Percentiles rank a stretch among this genome's conserved stretches.
phyloP scores from a whole-genome alignment of 495 filamentous ascomycete genomes.

The Venustampulla echinocandica region DNA sequence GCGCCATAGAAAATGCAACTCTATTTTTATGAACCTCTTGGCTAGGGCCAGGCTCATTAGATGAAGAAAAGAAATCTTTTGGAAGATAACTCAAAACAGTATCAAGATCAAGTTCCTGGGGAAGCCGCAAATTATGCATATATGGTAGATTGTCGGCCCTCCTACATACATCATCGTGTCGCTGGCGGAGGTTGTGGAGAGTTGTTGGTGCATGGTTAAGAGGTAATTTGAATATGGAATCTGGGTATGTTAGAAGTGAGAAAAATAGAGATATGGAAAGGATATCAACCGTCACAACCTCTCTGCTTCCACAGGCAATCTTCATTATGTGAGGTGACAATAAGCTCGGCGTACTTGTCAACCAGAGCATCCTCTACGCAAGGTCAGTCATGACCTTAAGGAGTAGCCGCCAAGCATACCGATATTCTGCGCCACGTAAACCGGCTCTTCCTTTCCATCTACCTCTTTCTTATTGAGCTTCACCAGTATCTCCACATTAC shows the following conservation, averaged over 20 bases:
- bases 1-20: slow-evolving; percentile 62
- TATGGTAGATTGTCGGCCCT: slow-evolving; percentile 43
- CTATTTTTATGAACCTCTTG: slow-evolving; percentile 51
- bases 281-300: slow-evolving; percentile 67
- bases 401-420: slow-evolving; percentile 10
- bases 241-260: slow-evolving; percentile 38
- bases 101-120: slow-evolving; percentile 38
- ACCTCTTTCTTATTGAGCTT: slow-evolving; percentile 64
- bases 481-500: slow-evolving; percentile 72
- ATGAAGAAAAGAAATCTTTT: slow-evolving; percentile 25
- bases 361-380: slow-evolving; percentile 55
- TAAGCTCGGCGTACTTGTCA: slow-evolving; percentile 62
- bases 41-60: not conserved
- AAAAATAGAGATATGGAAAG: not conserved
- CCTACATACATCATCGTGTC: slow-evolving; percentile 48
- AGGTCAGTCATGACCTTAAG: slow-evolving; percentile 5
- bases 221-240: slow-evolving; percentile 34
- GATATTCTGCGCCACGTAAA: slow-evolving; percentile 39
- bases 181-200: slow-evolving; percentile 45
- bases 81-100: slow-evolving; percentile 40
- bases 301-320: slow-evolving; percentile 78
- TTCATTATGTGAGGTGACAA: slow-evolving; percentile 70
- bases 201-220: slow-evolving; percentile 49
- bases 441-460: slow-evolving; percentile 51
- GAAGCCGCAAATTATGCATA: slow-evolving; percentile 41